These are phyloP conservation scores for Sanghuangporus sanghuang DNA, from an alignment of 1,284 basidiomycete species.

Conservation along the genomic window DNA sequence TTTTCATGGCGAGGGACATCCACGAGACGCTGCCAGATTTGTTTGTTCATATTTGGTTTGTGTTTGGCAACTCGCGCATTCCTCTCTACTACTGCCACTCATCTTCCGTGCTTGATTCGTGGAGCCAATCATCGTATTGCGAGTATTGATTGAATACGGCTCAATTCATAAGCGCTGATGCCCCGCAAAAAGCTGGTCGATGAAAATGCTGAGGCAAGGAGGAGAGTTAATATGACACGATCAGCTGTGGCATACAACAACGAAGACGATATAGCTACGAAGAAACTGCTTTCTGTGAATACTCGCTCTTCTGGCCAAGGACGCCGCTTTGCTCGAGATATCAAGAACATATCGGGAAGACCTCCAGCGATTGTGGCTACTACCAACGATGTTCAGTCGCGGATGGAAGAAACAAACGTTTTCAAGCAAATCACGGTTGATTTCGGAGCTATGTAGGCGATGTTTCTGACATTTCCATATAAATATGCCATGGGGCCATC, in stretches of 20 bases:
- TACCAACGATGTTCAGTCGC: neutral
- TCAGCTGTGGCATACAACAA: neutral
- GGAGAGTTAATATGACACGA: neutral
- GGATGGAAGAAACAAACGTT: neutral
- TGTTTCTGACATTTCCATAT: neutral
- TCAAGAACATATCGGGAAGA: conserved; percentile 2
- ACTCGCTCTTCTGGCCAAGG: neutral
- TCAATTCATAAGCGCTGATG: neutral
- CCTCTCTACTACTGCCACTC: too few species aligned
- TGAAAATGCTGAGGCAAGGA: conserved; percentile 6
- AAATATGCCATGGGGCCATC: neutral
- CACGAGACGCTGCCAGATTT: too few species aligned
- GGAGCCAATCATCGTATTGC: too few species aligned
- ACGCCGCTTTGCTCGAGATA: conserved; percentile 7
- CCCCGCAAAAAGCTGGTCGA: neutral
- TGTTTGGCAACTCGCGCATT: too few species aligned
- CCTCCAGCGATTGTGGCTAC: neutral
- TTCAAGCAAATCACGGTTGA: neutral
- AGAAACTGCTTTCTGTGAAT: neutral
- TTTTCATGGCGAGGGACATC: too few species aligned
- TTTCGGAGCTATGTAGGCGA: neutral
- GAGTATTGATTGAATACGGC: neutral
- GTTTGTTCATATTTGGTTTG: too few species aligned
- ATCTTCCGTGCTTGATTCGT: too few species aligned
- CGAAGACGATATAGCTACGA: neutral